Evolutionary conservation across 495 filamentous ascomycete genomes (phyloP).

Genomic region (Penicillium odoratum): DNA sequence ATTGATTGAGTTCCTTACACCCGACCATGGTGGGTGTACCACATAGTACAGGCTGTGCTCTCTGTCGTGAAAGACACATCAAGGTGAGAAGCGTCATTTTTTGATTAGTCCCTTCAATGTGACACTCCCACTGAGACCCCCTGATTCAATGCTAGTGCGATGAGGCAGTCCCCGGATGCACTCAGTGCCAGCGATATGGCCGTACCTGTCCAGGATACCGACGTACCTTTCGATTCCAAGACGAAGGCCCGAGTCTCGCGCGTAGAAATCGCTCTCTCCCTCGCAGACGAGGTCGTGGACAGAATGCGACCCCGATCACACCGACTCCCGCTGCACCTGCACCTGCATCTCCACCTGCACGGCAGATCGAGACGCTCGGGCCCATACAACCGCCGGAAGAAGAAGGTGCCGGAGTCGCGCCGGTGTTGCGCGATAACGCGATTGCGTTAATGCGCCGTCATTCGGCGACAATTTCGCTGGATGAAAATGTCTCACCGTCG

Average conservation of each 20-base stretch:
- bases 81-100: constrained; percentile 23
- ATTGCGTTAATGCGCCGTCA: constrained; percentile 30
- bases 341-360: not conserved
- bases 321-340: constrained; percentile 2
- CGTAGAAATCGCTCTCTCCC: constrained; percentile 25
- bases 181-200: constrained; percentile 37
- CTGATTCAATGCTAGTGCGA: constrained; percentile 27
- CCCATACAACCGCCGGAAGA: constrained; percentile 3
- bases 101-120: not conserved
- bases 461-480: constrained; percentile 15
- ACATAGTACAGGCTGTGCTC: constrained; percentile 39
- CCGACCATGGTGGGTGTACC: constrained; percentile 39
- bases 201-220: constrained; percentile 39
- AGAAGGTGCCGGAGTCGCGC: constrained; percentile 15
- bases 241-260: constrained; percentile 35
- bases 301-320: not conserved
- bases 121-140: not conserved
- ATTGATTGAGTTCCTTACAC: constrained; percentile 8
- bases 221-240: constrained; percentile 38
- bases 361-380: constrained; percentile 11
- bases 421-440: constrained; percentile 27
- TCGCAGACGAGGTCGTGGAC: constrained; percentile 10
- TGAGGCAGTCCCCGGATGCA: constrained; percentile 34
- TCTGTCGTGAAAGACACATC: constrained; percentile 39
- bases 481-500: constrained; percentile 26